phyloP scores from a whole-genome alignment of 495 filamentous ascomycete species.

The Bryoglossum gracile region DNA sequence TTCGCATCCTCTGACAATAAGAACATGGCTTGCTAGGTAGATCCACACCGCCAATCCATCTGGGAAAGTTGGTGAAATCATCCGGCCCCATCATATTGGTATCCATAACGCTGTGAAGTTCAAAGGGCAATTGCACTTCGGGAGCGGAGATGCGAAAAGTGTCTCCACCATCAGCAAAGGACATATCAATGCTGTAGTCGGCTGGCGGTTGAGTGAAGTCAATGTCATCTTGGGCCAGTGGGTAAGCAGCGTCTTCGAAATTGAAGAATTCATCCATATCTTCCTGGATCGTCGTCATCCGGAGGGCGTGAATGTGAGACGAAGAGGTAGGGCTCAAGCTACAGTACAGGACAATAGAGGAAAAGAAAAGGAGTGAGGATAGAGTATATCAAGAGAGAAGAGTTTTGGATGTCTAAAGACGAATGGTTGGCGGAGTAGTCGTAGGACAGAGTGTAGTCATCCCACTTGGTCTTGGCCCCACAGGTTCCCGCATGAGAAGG shows the following conservation, averaged over 20 bases:
- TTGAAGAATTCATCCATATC: constrained; percentile 43
- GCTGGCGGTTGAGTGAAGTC: constrained; percentile 30
- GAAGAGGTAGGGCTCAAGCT: background rate
- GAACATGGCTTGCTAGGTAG: constrained; percentile 49
- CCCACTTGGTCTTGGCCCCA: background rate
- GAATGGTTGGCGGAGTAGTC: no score
- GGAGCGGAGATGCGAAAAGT: constrained; percentile 19
- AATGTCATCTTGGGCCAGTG: constrained; percentile 32
- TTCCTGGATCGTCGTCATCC: constrained; percentile 26
- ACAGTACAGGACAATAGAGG: background rate
- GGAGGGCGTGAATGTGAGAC: constrained; percentile 17
- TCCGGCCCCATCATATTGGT: constrained; percentile 21
- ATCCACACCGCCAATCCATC: constrained; percentile 39
- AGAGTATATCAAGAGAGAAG: background rate
- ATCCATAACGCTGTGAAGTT: constrained; percentile 14
- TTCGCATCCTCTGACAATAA: constrained; percentile 58
- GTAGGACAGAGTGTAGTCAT: constrained; percentile 16
- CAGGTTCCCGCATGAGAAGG: background rate
- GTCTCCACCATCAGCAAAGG: constrained; percentile 33
- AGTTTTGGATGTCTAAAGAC: background rate
- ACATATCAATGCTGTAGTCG: constrained; percentile 32
- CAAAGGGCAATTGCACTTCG: constrained; percentile 22
- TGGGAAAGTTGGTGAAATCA: constrained; percentile 27
- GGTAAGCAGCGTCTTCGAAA: constrained; percentile 44
- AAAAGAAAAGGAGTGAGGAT: constrained; percentile 12